Base-by-base conservation (phyloP, 2,329 filamentous ascomycete genomes). In the Pestalotiopsis sp. region DNA sequence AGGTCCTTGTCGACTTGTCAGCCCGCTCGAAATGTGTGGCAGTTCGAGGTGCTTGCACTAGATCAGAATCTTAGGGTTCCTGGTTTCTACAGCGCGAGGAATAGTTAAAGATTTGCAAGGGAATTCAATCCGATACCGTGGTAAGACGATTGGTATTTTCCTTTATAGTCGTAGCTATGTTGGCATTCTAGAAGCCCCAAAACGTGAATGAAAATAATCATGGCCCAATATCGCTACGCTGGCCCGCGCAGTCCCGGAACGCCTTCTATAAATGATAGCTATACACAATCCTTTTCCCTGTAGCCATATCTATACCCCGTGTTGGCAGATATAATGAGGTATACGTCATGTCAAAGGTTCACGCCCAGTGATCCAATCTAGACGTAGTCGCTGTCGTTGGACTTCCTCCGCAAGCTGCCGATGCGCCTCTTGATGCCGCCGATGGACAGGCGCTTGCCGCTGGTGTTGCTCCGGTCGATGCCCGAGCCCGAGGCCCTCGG, bases 361-460 rank as follows among this genome's bases (percentile, higher is more conserved):
- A 5, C 2, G 4, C 12, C 2, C 17, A 45, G 41, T 13, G 41
- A 2, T 3, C 2, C 4, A 5, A 45, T 45, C 41, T 14, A 45
- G 41, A 45, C 45, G 11, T 20, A 52, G 17, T 52, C 20, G 6
- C 25, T 66, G 31, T 12, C 36, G 36, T 14, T 36, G 2, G 27
- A 31, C 41, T 67, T 67, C n/a, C 66, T 59, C 6, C 66, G 17
- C 38, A 67, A 23, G 56, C 66, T 67, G 4, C 66, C 66, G 31
- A 67, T 49, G 17, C 66, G 66, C 25, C 59, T 20, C 66, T 67
- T 67, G 20, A 67, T 38, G 13, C 66, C 65, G 12, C 40, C 66
- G 5, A 41, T 23, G 0, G 31, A 56, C 17, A 56, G 27, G 2
- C 45, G 66, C 41, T 67, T 67, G 23, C 66, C 66, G 13, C 40